Conservation (phyloP, 2,329 filamentous ascomycete genomes). For the Ophiostoma sp. region DNA sequence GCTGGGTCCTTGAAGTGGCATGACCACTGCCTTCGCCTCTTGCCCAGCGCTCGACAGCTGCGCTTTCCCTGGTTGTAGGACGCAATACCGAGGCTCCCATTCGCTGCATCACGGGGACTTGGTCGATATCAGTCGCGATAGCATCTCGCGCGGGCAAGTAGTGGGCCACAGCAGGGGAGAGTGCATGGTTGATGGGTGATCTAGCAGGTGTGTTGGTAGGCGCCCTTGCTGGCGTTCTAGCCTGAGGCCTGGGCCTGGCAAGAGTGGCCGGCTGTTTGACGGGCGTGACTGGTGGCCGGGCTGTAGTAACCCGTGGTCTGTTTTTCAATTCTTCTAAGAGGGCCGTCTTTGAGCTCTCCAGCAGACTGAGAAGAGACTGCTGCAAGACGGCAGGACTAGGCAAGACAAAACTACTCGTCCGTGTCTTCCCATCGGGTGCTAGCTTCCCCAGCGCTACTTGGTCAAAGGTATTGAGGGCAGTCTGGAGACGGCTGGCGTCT, state of each 20-base stretch:
- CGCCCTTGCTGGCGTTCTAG: background rate
- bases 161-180: background rate
- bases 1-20: background rate
- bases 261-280: background rate
- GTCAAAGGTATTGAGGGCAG: background rate
- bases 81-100: constrained; percentile 1
- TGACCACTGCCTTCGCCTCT: constrained; percentile 6
- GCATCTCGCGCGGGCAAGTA: background rate
- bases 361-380: constrained; percentile 27
- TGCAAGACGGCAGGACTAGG: constrained; percentile 27
- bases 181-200: background rate
- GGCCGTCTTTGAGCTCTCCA: constrained; percentile 23
- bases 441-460: background rate
- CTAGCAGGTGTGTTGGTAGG: background rate
- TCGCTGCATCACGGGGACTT: constrained; percentile 12
- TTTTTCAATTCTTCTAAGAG: background rate
- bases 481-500: background rate
- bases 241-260: background rate
- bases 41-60: background rate
- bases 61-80: background rate
- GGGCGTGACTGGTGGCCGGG: background rate
- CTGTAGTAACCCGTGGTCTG: background rate
- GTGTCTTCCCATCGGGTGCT: background rate
- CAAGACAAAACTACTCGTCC: background rate
- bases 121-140: constrained; percentile 17